Conservation (phyloP, 176 grass and related monocot species). For the Carex pumila region DNA sequence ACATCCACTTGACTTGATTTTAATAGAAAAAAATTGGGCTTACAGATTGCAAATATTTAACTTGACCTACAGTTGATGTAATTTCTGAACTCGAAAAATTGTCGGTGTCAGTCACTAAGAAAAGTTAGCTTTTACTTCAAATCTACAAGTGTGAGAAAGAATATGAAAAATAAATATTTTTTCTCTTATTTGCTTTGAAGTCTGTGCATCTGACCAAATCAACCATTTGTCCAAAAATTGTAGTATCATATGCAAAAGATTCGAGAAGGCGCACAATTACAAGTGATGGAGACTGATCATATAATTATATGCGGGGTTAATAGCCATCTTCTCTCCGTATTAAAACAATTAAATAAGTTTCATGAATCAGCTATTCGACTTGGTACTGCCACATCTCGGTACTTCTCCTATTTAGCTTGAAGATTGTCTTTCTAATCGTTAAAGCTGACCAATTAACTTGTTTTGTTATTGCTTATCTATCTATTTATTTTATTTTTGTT, state of each 20-base stretch:
- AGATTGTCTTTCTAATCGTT: not conserved
- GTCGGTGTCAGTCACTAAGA: not conserved
- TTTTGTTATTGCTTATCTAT: constrained; percentile 14
- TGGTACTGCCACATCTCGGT: constrained; percentile 85
- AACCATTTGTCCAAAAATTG: constrained; percentile 18
- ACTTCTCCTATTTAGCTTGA: constrained; percentile 28
- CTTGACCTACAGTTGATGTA: not conserved
- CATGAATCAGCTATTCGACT: constrained; percentile 90
- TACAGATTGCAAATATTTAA: not conserved
- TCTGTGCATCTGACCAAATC: constrained; percentile 26
- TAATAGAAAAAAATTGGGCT: not conserved
- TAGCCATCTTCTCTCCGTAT: constrained; percentile 70
- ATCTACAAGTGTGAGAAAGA: not conserved
- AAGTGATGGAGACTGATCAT: constrained; percentile 88
- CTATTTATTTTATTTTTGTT: constrained; percentile 5
- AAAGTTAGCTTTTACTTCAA: not conserved
- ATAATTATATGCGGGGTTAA: constrained; percentile 93
- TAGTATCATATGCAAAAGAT: constrained; percentile 86
- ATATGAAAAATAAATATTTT: constrained; percentile 1
- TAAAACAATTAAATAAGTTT: constrained; percentile 90
- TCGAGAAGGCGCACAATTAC: constrained; percentile 92
- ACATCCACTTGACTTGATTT: not conserved
- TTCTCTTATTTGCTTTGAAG: not conserved
- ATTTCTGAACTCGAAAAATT: not conserved
- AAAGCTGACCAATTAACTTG: not conserved